Evolutionary conservation across 768 basidiomycete genomes (phyloP).

Genomic region (Suillus subluteus): DNA sequence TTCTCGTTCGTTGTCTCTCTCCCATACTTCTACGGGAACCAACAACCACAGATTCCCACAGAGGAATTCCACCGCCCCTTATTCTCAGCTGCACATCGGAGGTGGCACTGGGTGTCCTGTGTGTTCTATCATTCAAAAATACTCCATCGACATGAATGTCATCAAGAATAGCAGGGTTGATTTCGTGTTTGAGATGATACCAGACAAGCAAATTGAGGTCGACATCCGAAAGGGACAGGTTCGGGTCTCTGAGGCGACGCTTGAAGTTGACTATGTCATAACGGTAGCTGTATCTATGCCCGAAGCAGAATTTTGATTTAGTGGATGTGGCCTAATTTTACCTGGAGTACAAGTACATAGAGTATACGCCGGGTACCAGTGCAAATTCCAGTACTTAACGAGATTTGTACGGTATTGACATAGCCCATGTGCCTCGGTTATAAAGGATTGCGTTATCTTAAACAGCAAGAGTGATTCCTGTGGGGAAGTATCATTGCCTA

Average conservation of each 20-base stretch:
- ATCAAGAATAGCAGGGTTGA: not conserved
- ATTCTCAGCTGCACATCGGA: not conserved
- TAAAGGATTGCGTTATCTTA: not conserved
- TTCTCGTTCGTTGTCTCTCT: not conserved
- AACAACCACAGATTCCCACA: too few species aligned
- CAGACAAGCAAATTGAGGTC: too few species aligned
- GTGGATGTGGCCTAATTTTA: not conserved
- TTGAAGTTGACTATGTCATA: too few species aligned
- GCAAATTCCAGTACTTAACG: not conserved
- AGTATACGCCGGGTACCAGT: not conserved
- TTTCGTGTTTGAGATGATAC: not conserved
- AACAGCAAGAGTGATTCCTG: not conserved
- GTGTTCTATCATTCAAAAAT: not conserved
- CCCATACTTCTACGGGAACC: not conserved
- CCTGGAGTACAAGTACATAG: not conserved
- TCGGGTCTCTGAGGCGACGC: too few species aligned
- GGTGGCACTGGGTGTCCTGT: slow-evolving; percentile 6
- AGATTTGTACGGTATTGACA: not conserved
- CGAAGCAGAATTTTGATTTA: not conserved
- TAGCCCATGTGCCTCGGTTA: not conserved
- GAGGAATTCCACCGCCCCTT: not conserved
- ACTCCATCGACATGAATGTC: not conserved
- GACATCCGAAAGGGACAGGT: too few species aligned
- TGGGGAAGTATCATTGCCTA: not conserved
- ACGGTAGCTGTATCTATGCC: too few species aligned